Evolutionary conservation across 2,329 filamentous ascomycete genomes (phyloP).

Genomic region (Aspergillus terreus): DNA sequence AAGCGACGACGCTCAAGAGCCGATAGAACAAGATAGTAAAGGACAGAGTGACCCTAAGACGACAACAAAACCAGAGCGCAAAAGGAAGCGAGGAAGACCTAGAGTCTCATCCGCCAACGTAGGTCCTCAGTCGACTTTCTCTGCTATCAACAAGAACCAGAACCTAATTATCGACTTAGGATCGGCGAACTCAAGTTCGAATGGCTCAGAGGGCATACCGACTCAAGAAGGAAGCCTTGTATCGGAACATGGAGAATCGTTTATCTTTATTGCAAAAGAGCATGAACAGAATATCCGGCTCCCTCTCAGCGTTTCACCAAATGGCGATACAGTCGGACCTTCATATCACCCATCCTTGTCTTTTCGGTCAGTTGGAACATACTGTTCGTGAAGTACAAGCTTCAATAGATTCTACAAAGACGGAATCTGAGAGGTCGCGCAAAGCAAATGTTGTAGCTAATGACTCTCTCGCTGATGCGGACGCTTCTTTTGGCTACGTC

Average conservation of each 20-base stretch:
- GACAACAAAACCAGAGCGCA: background rate
- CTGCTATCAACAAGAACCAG: too few species aligned
- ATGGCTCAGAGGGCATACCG: constrained; percentile 83
- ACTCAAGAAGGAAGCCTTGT: constrained; percentile 77
- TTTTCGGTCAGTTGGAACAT: background rate
- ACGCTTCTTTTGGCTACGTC: background rate
- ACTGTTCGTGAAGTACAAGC: background rate
- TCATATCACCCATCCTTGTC: constrained; percentile 6
- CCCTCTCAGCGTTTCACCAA: background rate
- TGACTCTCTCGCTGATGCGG: background rate
- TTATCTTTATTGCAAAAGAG: constrained; percentile 63
- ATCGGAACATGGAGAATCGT: constrained; percentile 66
- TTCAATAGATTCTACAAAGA: background rate
- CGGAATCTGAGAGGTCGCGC: background rate
- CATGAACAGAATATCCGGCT: constrained; percentile 8
- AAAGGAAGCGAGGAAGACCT: constrained; percentile 3
- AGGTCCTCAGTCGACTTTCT: background rate
- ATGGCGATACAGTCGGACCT: constrained; percentile 4
- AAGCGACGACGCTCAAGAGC: background rate
- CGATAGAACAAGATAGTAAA: background rate
- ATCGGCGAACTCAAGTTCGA: constrained; percentile 77
- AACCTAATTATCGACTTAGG: constrained; percentile 7
- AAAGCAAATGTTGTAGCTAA: background rate
- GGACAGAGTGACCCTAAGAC: background rate
- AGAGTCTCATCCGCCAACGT: background rate